phyloP scores from a whole-genome alignment of 106 monocot genomes.

The Phalaenopsis equestris region DNA sequence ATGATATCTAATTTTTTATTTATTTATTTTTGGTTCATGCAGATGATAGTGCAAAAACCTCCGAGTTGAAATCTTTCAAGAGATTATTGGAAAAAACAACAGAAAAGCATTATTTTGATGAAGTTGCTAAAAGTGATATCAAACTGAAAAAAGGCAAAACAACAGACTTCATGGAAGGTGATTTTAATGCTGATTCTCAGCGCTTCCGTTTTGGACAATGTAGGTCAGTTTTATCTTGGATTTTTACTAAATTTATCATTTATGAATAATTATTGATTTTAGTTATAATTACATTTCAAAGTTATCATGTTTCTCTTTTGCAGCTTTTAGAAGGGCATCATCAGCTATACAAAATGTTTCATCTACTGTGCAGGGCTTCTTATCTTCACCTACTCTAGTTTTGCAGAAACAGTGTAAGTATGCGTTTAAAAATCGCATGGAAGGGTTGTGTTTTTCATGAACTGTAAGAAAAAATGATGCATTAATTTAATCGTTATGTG shows the following conservation, averaged over 20 bases:
- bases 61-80: constrained; percentile 20
- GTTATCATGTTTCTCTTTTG: neutral
- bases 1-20: neutral
- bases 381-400: neutral
- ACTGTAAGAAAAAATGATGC: neutral
- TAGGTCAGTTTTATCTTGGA: neutral
- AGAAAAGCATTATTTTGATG: neutral
- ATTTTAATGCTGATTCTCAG: neutral
- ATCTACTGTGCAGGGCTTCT: constrained; percentile 7
- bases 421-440: neutral
- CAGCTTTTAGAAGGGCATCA: constrained; percentile 6
- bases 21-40: neutral
- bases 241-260: no score
- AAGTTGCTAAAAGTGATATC: neutral
- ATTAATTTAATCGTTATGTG: neutral
- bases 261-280: neutral
- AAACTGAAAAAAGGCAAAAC: constrained; percentile 4
- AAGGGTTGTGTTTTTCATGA: neutral
- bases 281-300: neutral
- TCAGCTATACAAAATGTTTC: constrained; percentile 6
- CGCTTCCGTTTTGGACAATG: neutral
- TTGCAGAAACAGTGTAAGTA: constrained; percentile 12
- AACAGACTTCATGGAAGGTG: constrained; percentile 8
- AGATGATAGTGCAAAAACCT: constrained; percentile 21
- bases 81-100: constrained; percentile 13